A percentile compares a stretch with the other conserved stretches of the same genome.
phyloP scores from a whole-genome alignment of 179 eudicot genomes.

The Heliamphora pulchella region DNA sequence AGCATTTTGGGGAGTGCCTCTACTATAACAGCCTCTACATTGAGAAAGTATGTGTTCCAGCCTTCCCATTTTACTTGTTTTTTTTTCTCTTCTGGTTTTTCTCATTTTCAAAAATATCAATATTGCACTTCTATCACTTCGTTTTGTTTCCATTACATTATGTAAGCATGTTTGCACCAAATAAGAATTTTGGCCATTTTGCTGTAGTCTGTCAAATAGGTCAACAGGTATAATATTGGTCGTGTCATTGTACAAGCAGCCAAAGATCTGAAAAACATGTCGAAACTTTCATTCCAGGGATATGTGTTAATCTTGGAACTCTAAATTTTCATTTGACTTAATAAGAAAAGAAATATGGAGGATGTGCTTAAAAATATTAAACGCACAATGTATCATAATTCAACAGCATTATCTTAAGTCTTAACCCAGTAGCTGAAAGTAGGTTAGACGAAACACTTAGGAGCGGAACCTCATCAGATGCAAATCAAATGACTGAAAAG shows the following conservation, averaged over 20 bases:
- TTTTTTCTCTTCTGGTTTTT: neutral
- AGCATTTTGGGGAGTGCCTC: slow-evolving; percentile 75
- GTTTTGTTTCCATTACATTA: neutral
- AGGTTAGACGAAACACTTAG: no score
- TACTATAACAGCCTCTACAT: slow-evolving; percentile 68
- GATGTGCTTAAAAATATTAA: neutral
- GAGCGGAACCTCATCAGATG: no score
- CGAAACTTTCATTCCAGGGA: neutral
- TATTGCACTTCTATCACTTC: neutral
- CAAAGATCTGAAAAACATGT: neutral
- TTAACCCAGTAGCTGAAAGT: neutral
- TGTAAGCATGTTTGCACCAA: neutral
- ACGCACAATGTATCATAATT: neutral
- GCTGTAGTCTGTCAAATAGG: slow-evolving; percentile 1
- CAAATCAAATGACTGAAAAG: no score
- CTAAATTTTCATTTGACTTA: neutral
- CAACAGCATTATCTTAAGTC: neutral
- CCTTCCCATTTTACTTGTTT: neutral
- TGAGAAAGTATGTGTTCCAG: slow-evolving; percentile 37
- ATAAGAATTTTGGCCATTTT: neutral
- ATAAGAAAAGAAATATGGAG: neutral
- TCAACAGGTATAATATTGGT: neutral
- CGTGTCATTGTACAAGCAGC: neutral
- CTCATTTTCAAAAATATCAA: neutral
- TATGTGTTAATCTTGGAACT: neutral